phyloP scores from a whole-genome alignment of 768 basidiomycete genomes.

The Cubamyces lactineus region DNA sequence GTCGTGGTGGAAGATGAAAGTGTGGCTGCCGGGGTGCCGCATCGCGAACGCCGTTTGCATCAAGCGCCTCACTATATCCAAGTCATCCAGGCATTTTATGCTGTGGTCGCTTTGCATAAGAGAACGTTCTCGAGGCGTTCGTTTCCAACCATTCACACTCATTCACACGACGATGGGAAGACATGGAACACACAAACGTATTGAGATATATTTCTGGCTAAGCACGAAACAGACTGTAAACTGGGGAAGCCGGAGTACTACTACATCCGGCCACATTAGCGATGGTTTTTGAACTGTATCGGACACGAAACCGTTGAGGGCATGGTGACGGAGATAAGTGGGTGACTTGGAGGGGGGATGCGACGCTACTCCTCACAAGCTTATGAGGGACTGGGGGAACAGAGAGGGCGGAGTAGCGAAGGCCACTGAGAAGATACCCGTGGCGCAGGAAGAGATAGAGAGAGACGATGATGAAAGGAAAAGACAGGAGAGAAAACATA shows the following conservation, averaged over 20 bases:
- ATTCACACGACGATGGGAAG: neutral
- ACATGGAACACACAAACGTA: neutral
- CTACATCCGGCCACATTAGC: constrained; percentile 20
- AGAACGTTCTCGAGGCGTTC: neutral
- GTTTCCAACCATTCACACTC: no score
- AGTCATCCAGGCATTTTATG: no score
- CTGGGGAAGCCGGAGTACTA: constrained; percentile 13
- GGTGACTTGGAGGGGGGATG: constrained; percentile 37
- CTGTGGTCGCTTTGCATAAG: neutral
- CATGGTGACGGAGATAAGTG: constrained; percentile 19
- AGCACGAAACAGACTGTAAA: constrained; percentile 8
- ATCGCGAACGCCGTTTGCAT: neutral
- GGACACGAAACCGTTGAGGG: constrained; percentile 8
- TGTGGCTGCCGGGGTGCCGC: constrained; percentile 4
- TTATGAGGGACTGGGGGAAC: constrained; percentile 41
- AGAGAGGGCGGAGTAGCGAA: constrained; percentile 49
- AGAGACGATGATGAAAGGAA: constrained; percentile 23
- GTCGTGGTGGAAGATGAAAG: constrained; percentile 9
- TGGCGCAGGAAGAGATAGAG: constrained; percentile 11
- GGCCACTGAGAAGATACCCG: constrained; percentile 33
- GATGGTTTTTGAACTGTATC: constrained; percentile 22
- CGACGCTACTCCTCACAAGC: constrained; percentile 61
- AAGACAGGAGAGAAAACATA: constrained; percentile 22
- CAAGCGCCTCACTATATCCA: neutral
- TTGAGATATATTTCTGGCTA: constrained; percentile 5